phyloP scores from a whole-genome alignment of 1,284 basidiomycete genomes.

The Agaricales sp. region DNA sequence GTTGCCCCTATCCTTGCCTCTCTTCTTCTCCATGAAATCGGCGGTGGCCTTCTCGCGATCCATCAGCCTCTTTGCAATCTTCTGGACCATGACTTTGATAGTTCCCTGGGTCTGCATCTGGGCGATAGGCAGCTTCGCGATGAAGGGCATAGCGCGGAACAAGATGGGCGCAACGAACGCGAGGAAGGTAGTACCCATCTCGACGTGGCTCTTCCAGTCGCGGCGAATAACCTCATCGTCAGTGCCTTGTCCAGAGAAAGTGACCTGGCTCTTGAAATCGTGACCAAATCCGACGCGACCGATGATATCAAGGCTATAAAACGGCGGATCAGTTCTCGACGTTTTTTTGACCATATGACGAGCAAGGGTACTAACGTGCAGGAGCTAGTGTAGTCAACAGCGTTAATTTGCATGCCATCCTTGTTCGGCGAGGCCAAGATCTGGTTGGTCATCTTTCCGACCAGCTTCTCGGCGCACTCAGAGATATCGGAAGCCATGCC shows the following conservation, averaged over 20 bases:
- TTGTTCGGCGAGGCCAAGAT: conserved; percentile 11
- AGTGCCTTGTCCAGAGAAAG: conserved; percentile 4
- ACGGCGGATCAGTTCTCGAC: not conserved
- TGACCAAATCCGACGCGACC: conserved; percentile 23
- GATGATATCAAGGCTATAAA: conserved; percentile 19
- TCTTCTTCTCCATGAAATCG: not conserved
- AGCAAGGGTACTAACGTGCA: conserved; percentile 15
- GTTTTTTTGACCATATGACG: conserved; percentile 1
- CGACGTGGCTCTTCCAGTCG: conserved; percentile 18
- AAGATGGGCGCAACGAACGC: conserved; percentile 21
- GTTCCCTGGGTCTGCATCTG: conserved; percentile 20
- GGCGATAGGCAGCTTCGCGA: conserved; percentile 18
- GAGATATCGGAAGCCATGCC: conserved; percentile 20
- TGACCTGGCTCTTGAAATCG: conserved; percentile 19
- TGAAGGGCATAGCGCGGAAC: conserved; percentile 21
- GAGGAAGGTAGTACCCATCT: conserved; percentile 13
- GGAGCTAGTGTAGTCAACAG: conserved; percentile 13
- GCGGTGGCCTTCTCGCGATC: conserved; percentile 10
- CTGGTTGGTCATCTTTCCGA: conserved; percentile 14
- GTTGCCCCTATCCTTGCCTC: conserved; percentile 14
- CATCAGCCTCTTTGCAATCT: conserved; percentile 14
- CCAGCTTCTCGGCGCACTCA: conserved; percentile 17
- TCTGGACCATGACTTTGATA: conserved; percentile 18
- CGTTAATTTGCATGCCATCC: conserved; percentile 12
- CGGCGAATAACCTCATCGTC: conserved; percentile 20